phyloP scores from a whole-genome alignment of 2,329 filamentous ascomycete genomes.

The Dactylella cylindrospora region DNA sequence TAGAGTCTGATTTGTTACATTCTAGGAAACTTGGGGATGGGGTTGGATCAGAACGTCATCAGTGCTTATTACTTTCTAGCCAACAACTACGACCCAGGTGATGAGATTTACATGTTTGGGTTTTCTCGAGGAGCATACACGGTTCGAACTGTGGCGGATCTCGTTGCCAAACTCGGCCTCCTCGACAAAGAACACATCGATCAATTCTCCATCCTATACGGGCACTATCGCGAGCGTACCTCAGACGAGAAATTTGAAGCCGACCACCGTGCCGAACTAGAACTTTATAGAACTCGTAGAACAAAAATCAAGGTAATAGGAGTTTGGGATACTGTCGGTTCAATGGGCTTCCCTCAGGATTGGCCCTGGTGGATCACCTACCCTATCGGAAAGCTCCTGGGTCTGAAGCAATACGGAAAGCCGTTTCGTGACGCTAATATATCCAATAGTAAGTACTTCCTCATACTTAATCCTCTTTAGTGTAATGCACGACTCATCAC shows the following conservation, averaged over 20 bases:
- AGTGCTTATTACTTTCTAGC: conserved; percentile 66
- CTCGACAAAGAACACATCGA: conserved; percentile 60
- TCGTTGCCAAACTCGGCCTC: conserved; percentile 58
- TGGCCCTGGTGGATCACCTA: neutral
- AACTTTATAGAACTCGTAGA: too few relatives aligned
- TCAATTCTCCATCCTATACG: conserved; percentile 61
- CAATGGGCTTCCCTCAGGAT: conserved; percentile 54
- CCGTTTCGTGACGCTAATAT: conserved; percentile 57
- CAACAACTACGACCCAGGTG: conserved; percentile 62
- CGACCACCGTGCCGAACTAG: conserved; percentile 1
- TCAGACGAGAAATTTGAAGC: conserved; percentile 18
- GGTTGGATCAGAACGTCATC: conserved; percentile 56
- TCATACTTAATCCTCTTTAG: neutral
- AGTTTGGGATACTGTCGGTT: conserved; percentile 60
- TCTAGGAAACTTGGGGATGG: neutral
- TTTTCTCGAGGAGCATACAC: conserved; percentile 64
- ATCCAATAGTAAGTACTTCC: neutral
- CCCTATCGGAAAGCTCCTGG: too few relatives aligned
- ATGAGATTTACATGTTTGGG: conserved; percentile 61
- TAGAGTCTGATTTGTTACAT: too few relatives aligned
- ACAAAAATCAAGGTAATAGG: conserved; percentile 56
- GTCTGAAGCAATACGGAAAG: conserved; percentile 9
- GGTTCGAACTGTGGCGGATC: conserved; percentile 59
- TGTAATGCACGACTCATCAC: neutral
- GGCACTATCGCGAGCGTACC: conserved; percentile 58